phyloP scores from a whole-genome alignment of 2,329 filamentous ascomycete species.

The Bisporella sp. region DNA sequence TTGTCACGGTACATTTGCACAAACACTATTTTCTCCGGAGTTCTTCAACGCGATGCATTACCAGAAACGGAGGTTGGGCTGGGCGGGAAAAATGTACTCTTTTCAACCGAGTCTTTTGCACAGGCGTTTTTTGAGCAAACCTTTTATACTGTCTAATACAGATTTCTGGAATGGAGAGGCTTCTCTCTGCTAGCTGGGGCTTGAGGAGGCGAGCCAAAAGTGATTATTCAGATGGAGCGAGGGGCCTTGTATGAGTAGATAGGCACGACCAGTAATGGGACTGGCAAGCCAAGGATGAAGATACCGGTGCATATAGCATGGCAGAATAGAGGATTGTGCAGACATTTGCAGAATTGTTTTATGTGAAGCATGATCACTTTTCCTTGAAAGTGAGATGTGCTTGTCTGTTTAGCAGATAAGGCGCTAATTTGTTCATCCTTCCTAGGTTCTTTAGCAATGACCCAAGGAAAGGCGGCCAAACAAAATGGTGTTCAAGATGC shows the following conservation, averaged over 20 bases:
- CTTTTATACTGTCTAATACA: too few relatives aligned
- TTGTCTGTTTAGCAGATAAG: neutral
- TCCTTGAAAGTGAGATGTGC: neutral
- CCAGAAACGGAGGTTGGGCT: constrained; percentile 3
- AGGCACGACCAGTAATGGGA: neutral
- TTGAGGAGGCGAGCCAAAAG: too few relatives aligned
- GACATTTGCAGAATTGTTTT: neutral
- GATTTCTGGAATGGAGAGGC: too few relatives aligned
- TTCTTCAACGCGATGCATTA: neutral
- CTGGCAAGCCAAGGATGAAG: neutral
- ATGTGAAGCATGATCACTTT: neutral
- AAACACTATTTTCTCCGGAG: neutral
- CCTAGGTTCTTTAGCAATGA: too few relatives aligned
- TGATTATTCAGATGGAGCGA: neutral
- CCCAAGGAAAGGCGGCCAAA: too few relatives aligned
- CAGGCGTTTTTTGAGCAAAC: neutral
- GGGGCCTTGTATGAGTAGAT: constrained; percentile 13
- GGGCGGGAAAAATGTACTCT: constrained; percentile 23
- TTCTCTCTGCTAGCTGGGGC: too few relatives aligned
- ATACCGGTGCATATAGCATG: neutral
- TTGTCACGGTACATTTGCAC: constrained; percentile 2
- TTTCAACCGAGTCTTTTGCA: constrained; percentile 24
- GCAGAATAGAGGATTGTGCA: neutral
- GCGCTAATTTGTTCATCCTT: too few relatives aligned
- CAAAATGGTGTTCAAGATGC: too few relatives aligned